phyloP scores from a whole-genome alignment of 768 basidiomycete genomes.

The Termitomyces sp. region DNA sequence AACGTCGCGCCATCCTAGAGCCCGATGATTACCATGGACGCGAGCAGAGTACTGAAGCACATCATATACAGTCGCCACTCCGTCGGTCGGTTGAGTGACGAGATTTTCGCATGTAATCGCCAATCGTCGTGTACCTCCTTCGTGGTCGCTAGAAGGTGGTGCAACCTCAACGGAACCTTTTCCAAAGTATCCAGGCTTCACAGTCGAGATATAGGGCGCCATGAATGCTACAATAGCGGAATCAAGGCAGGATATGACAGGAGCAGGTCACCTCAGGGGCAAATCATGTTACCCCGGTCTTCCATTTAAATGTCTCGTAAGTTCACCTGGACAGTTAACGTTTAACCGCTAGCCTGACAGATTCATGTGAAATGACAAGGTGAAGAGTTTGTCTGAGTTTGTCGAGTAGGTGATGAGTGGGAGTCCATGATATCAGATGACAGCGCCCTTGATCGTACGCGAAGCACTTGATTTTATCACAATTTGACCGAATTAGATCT shows the following conservation, averaged over 20 bases:
- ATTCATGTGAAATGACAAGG: background rate
- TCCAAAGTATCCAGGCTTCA: slow-evolving; percentile 48
- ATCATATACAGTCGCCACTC: slow-evolving; percentile 80
- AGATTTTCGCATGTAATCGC: slow-evolving; percentile 56
- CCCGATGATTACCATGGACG: slow-evolving; percentile 71
- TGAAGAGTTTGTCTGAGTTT: no score
- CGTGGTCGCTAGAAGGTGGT: slow-evolving; percentile 36
- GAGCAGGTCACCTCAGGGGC: background rate
- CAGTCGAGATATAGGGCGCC: slow-evolving; percentile 27
- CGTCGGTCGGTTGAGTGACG: slow-evolving; percentile 66
- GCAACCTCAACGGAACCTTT: slow-evolving; percentile 64
- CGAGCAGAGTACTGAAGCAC: slow-evolving; percentile 71
- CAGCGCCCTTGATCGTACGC: background rate
- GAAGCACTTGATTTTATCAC: background rate
- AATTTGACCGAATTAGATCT: background rate
- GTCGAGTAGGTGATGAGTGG: no score
- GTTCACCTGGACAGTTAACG: background rate
- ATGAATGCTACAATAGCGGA: background rate
- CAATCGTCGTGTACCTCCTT: slow-evolving; percentile 57
- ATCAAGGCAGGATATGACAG: background rate
- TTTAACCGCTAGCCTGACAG: background rate
- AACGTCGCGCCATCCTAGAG: slow-evolving; percentile 79
- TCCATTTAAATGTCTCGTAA: background rate
- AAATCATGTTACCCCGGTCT: background rate
- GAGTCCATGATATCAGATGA: background rate